A percentile compares a stretch with the other conserved stretches of the same genome.
phyloP scores from a whole-genome alignment of 2,329 filamentous ascomycete species.

The Phyllosticta capitalensis region DNA sequence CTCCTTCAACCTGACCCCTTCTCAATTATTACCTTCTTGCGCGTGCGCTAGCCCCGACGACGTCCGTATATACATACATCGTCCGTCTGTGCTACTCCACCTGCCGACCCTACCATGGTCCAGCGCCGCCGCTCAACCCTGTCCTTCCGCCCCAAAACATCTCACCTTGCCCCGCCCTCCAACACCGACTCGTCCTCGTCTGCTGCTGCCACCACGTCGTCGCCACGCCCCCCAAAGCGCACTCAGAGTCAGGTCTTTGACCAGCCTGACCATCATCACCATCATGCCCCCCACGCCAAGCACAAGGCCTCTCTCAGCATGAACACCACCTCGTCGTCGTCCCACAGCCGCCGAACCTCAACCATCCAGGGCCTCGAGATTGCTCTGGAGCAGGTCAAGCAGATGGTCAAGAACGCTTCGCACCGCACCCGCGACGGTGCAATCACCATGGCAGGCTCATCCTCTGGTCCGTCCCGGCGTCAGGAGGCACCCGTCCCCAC shows the following conservation, averaged over 20 bases:
- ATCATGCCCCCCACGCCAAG: conserved; percentile 1
- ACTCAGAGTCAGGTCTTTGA: conserved; percentile 30
- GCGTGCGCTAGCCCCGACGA: not conserved
- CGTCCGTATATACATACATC: not conserved
- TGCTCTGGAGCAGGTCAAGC: conserved; percentile 7
- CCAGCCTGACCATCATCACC: conserved; percentile 1
- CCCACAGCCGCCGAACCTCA: conserved; percentile 1
- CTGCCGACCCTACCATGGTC: conserved; percentile 2
- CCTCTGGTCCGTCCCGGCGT: conserved; percentile 5
- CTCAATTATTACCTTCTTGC: not conserved
- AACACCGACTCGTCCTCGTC: conserved; percentile 21
- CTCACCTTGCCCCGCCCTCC: conserved; percentile 29
- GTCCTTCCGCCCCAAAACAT: conserved; percentile 30
- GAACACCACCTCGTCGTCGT: not conserved
- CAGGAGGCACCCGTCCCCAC: conserved; percentile 6
- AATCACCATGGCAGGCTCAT: not conserved
- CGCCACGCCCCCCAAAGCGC: conserved; percentile 20
- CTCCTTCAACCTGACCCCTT: not conserved
- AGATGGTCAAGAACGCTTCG: conserved; percentile 6
- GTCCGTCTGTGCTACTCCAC: not conserved
- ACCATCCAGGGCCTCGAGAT: conserved; percentile 10
- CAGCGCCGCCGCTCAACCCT: conserved; percentile 27
- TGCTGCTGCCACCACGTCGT: conserved; percentile 13
- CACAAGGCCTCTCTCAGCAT: not conserved
- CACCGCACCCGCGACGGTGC: not conserved